Evolutionary conservation across 495 filamentous ascomycete species (phyloP).

Genomic region (Oidiodendron maius): DNA sequence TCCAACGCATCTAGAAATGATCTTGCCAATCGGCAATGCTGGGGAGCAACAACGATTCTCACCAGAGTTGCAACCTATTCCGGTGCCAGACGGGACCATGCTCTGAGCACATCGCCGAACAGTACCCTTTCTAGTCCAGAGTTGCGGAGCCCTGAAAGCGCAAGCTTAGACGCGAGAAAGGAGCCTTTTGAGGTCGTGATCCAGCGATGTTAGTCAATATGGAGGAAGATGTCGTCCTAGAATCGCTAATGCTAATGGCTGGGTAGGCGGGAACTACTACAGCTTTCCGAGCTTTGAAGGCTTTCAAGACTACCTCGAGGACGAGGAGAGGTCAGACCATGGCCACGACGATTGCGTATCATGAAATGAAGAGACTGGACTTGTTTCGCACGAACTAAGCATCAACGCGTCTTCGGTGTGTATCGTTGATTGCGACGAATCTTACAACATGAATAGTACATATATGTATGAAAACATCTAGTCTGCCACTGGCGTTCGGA

Average conservation of each 20-base stretch:
- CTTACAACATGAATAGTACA: too few relatives aligned
- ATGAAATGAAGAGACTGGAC: not conserved
- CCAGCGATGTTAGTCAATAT: conserved; percentile 20
- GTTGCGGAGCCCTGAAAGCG: conserved; percentile 3
- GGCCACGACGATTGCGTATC: conserved; percentile 3
- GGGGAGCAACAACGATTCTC: conserved; percentile 43
- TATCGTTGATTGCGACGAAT: too few relatives aligned
- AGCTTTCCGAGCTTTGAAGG: conserved; percentile 53
- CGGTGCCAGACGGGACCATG: conserved; percentile 15
- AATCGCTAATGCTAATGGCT: not conserved
- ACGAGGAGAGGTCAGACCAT: conserved; percentile 18
- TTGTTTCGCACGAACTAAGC: too few relatives aligned
- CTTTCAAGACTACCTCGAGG: conserved; percentile 21
- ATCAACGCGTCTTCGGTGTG: too few relatives aligned
- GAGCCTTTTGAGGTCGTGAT: conserved; percentile 27
- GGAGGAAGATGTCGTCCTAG: too few relatives aligned
- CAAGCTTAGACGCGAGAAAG: conserved; percentile 20
- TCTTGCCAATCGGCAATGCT: conserved; percentile 36
- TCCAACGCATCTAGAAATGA: conserved; percentile 44
- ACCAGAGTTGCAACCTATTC: conserved; percentile 43
- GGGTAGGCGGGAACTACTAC: conserved; percentile 38
- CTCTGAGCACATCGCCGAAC: not conserved
- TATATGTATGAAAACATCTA: too few relatives aligned
- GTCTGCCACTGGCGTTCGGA: too few relatives aligned
- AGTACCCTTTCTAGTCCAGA: conserved; percentile 19